These are phyloP conservation scores for Adansonia rubrostipa DNA, from an alignment of 441 rosid genomes.

Conservation along the genomic window DNA sequence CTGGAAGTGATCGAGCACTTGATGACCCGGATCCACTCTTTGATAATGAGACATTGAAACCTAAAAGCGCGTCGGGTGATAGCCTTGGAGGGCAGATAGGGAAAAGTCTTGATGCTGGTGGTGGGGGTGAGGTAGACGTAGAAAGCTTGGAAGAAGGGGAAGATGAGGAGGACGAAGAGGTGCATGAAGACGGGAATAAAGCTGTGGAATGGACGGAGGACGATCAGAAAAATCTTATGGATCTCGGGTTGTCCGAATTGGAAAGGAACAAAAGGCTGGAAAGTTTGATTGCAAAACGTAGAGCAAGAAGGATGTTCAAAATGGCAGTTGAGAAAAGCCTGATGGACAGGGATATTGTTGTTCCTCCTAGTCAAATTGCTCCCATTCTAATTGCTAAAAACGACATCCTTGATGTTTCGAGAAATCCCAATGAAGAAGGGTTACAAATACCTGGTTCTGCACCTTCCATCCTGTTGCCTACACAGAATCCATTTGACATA, in stretches of 20 bases:
- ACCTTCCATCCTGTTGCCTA: slow-evolving; percentile 74
- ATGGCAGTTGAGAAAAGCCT: slow-evolving; percentile 52
- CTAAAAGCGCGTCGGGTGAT: slow-evolving; percentile 21
- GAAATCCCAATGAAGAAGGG: slow-evolving; percentile 35
- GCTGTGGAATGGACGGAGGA: slow-evolving; percentile 78
- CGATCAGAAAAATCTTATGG: slow-evolving; percentile 88
- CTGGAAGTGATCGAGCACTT: slow-evolving; percentile 25
- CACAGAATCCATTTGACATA: slow-evolving; percentile 79
- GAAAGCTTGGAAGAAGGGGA: slow-evolving; percentile 54
- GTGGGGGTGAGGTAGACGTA: slow-evolving; percentile 41
- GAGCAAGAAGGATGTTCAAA: slow-evolving; percentile 58
- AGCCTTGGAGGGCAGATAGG: slow-evolving; percentile 25
- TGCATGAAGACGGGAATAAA: slow-evolving; percentile 32
- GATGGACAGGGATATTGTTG: slow-evolving; percentile 39
- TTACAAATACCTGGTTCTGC: slow-evolving; percentile 76
- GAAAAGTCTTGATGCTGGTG: slow-evolving; percentile 31
- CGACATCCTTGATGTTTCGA: slow-evolving; percentile 39
- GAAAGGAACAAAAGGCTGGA: slow-evolving; percentile 85
- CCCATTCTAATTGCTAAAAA: slow-evolving; percentile 49
- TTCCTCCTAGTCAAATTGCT: slow-evolving; percentile 43
- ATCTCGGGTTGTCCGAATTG: slow-evolving; percentile 81
- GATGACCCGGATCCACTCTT: slow-evolving; percentile 14
- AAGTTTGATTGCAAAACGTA: slow-evolving; percentile 68
- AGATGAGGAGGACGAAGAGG: slow-evolving; percentile 29
- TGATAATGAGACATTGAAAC: slow-evolving; percentile 11